phyloP scores from a whole-genome alignment of 208 protist species.

The Crithidia acanthocephali region DNA sequence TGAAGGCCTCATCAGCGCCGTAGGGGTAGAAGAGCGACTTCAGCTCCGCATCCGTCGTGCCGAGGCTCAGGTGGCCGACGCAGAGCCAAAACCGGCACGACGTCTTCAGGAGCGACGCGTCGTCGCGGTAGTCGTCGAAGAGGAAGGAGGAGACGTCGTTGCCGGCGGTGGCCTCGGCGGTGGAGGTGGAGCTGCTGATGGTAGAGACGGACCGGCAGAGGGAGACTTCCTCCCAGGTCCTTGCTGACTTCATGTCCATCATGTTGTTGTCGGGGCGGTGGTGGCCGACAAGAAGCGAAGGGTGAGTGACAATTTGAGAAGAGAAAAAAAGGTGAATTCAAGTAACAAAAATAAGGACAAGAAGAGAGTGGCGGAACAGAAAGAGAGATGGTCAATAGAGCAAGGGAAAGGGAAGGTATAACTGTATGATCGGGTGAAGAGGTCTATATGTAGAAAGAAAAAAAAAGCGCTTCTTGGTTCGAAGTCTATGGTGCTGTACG shows the following conservation, averaged over 20 bases:
- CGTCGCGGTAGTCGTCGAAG: conserved; percentile 48
- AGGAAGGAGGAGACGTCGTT: conserved; percentile 75
- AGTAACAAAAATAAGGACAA: too few relatives aligned
- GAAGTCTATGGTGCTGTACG: too few relatives aligned
- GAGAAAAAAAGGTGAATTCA: too few relatives aligned
- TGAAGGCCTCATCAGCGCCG: conserved; percentile 83
- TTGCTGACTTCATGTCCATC: conserved; percentile 1
- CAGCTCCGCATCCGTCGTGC: conserved; percentile 57
- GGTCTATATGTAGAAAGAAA: too few relatives aligned
- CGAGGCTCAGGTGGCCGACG: conserved; percentile 56
- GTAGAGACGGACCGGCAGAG: conserved; percentile 32
- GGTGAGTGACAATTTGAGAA: too few relatives aligned
- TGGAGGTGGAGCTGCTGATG: conserved; percentile 60
- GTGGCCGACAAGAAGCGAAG: not conserved
- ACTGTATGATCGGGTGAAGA: too few relatives aligned
- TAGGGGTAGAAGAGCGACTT: conserved; percentile 86
- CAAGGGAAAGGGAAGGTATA: not conserved
- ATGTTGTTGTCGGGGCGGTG: too few relatives aligned
- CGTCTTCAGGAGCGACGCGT: conserved; percentile 21
- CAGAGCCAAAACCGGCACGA: conserved; percentile 68
- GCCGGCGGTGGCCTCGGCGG: conserved; percentile 70
- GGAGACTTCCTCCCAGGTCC: conserved; percentile 27
- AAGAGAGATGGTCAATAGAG: not conserved
- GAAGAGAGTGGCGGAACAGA: too few relatives aligned
- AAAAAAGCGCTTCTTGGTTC: too few relatives aligned